Conservation (phyloP, 345 rosid genomes). For the Citrus australasica region DNA sequence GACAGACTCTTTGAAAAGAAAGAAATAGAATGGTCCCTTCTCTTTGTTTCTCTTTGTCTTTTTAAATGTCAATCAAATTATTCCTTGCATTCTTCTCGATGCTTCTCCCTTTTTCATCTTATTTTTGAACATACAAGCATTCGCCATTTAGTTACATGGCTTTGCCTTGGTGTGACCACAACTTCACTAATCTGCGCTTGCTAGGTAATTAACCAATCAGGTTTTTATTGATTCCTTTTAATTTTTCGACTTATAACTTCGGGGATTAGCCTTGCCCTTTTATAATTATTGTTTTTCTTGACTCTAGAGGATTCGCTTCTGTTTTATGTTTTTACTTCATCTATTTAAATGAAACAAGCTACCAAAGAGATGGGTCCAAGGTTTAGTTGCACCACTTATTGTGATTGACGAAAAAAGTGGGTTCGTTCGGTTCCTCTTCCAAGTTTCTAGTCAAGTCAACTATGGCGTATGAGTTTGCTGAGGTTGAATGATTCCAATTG, state of each 20-base stretch:
- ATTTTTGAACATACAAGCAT: not conserved
- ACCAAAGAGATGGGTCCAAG: conserved; percentile 13
- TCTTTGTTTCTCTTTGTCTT: conserved; percentile 17
- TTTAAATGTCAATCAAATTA: conserved; percentile 23
- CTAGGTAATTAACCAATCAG: too few species aligned
- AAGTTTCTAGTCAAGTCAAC: conserved; percentile 11
- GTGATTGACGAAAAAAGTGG: not conserved
- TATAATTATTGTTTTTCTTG: not conserved
- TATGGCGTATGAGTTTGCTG: not conserved
- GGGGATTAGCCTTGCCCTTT: not conserved
- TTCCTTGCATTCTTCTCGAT: conserved; percentile 22
- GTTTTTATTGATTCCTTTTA: not conserved
- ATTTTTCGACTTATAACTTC: not conserved
- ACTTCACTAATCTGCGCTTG: not conserved
- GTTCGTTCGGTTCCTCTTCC: not conserved
- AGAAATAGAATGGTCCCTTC: conserved; percentile 16
- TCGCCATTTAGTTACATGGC: not conserved
- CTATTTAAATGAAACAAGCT: not conserved
- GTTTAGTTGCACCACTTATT: conserved; percentile 7
- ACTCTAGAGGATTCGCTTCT: not conserved
- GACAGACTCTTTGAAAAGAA: not conserved
- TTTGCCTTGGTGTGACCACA: conserved; percentile 19
- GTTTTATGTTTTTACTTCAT: not conserved
- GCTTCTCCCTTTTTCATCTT: conserved; percentile 7
- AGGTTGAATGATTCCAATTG: conserved; percentile 6